A percentile compares a stretch with the other conserved stretches of the same genome.
Conservation (phyloP, 2,329 filamentous ascomycete genomes). For the Calonectria leucothoes region DNA sequence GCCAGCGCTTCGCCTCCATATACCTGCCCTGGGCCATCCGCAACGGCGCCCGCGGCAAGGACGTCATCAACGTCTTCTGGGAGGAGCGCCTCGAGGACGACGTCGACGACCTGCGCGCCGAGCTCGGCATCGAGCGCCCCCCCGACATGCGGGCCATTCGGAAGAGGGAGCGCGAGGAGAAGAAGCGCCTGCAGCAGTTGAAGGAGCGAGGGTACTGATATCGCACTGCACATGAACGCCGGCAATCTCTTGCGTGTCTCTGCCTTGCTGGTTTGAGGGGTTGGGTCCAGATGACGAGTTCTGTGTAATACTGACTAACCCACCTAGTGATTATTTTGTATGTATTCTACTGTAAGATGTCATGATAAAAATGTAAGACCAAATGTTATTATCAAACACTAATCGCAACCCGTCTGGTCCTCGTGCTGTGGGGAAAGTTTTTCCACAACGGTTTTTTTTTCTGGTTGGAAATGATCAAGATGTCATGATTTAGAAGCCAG, state of each 20-base stretch:
- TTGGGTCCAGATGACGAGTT: not conserved
- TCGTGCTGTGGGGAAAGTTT: too few species aligned
- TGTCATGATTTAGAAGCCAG: not conserved
- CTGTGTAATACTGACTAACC: not conserved
- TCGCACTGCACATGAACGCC: not conserved
- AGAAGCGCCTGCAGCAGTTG: constrained; percentile 69
- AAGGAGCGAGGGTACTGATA: constrained; percentile 37
- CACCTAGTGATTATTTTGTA: not conserved
- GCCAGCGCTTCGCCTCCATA: constrained; percentile 76
- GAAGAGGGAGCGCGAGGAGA: constrained; percentile 75
- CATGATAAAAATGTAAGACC: not conserved
- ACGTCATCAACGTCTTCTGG: constrained; percentile 98
- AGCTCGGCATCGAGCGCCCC: constrained; percentile 88
- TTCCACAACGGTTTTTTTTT: too few species aligned
- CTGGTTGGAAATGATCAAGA: not conserved
- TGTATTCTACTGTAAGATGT: constrained; percentile 27
- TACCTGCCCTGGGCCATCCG: constrained; percentile 92
- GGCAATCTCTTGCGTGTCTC: not conserved
- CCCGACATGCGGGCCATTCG: constrained; percentile 86
- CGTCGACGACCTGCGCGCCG: constrained; percentile 77
- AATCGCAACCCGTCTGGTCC: too few species aligned
- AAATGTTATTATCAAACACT: too few species aligned
- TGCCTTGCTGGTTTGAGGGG: not conserved
- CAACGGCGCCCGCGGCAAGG: constrained; percentile 81
- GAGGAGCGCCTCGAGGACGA: constrained; percentile 91